A percentile compares a stretch with the other conserved stretches of the same genome.
These are phyloP conservation scores for Wallacemonas sp. DNA, from an alignment of 208 protist species.

Conservation along the genomic window DNA sequence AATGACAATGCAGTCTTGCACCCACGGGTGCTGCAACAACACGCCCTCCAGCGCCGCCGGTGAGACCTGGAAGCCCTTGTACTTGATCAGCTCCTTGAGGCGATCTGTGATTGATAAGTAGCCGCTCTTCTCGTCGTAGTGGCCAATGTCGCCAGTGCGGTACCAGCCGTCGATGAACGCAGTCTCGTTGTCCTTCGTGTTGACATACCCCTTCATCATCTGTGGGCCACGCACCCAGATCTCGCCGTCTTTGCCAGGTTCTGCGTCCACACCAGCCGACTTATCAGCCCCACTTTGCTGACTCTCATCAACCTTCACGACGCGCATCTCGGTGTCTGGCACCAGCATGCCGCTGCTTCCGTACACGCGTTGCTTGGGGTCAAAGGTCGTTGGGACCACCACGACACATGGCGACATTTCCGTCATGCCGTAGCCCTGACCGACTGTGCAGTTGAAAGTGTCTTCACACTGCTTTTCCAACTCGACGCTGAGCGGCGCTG, in stretches of 20 bases:
- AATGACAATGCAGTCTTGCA: constrained; percentile 73
- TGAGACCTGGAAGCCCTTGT: constrained; percentile 89
- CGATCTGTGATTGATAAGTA: constrained; percentile 65
- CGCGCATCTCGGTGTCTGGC: constrained; percentile 33
- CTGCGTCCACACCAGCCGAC: constrained; percentile 27
- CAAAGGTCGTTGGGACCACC: neutral
- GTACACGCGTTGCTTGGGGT: neutral
- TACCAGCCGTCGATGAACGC: constrained; percentile 27
- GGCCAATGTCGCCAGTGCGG: constrained; percentile 60
- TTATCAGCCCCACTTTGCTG: constrained; percentile 36
- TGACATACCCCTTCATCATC: constrained; percentile 52
- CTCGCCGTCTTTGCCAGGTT: constrained; percentile 47
- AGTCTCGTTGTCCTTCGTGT: constrained; percentile 27
- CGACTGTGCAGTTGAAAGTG: constrained; percentile 14
- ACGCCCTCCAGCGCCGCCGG: constrained; percentile 74
- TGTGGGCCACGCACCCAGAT: constrained; percentile 65
- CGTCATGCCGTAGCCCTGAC: constrained; percentile 79
- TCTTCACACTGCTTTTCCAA: constrained; percentile 23
- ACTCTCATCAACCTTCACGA: constrained; percentile 37
- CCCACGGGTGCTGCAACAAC: constrained; percentile 46
- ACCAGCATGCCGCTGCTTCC: constrained; percentile 17
- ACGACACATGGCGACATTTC: constrained; percentile 54
- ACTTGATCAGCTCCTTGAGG: constrained; percentile 91
- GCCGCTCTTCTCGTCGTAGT: constrained; percentile 31
- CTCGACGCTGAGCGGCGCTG: constrained; percentile 55